A percentile compares a stretch with the other conserved stretches of the same genome.
Evolutionary conservation across 768 basidiomycete species (phyloP).

Genomic region (Podaxis sp.): DNA sequence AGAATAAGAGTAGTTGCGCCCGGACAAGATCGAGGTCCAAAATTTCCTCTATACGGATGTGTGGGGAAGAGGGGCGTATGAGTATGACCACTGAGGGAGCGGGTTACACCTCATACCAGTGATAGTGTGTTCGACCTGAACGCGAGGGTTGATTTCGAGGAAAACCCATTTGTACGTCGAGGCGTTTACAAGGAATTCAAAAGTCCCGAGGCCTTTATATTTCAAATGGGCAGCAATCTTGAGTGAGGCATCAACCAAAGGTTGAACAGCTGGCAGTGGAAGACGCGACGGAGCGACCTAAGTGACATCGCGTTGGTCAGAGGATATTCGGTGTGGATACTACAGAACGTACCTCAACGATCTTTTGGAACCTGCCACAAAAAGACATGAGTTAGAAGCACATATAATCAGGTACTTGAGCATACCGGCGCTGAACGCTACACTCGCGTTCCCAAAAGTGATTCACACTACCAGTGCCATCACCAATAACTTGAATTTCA

Average conservation of each 20-base stretch:
- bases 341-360: conserved; percentile 63
- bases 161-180: conserved; percentile 80
- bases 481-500: conserved; percentile 85
- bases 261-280: conserved; percentile 63
- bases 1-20: conserved; percentile 83
- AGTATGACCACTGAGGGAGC: not conserved
- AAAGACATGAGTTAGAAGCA: not conserved
- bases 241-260: conserved; percentile 72
- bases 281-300: conserved; percentile 75
- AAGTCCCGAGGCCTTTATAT: conserved; percentile 87
- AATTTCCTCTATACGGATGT: conserved; percentile 66
- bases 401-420: not conserved
- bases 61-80: not conserved
- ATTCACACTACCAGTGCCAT: conserved; percentile 72
- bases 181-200: conserved; percentile 81
- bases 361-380: conserved; percentile 63
- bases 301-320: not conserved
- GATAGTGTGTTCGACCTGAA: conserved; percentile 93
- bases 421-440: conserved; percentile 81
- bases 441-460: conserved; percentile 93
- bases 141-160: conserved; percentile 89
- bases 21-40: conserved; percentile 88
- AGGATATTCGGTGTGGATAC: too few relatives aligned
- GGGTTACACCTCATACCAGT: conserved; percentile 51
- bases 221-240: conserved; percentile 74